Evolutionary conservation across 148 eudicot species (phyloP).

Genomic region (Dianthus caryophyllus): DNA sequence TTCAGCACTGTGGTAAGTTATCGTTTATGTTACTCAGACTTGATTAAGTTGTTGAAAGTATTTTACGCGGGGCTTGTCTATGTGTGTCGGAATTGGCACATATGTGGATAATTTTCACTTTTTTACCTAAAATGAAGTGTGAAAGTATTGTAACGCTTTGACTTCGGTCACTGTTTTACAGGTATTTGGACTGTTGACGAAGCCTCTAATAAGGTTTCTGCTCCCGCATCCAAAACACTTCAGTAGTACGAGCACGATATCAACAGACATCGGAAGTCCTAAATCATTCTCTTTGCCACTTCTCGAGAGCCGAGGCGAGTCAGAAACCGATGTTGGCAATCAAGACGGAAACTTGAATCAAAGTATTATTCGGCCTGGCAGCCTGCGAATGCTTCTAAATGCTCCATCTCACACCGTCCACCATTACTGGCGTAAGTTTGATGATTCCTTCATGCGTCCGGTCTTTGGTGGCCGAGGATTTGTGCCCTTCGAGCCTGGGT

Average conservation of each 20-base stretch:
- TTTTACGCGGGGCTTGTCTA: no score
- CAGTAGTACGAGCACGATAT: conserved; percentile 31
- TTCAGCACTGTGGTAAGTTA: conserved; percentile 66
- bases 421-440: conserved; percentile 64
- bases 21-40: background rate
- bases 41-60: no score
- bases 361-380: conserved; percentile 31
- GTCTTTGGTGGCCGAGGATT: conserved; percentile 77
- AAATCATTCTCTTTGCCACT: conserved; percentile 50
- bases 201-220: conserved; percentile 61
- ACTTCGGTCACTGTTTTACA: conserved; percentile 20
- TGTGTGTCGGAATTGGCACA: background rate
- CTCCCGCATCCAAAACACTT: conserved; percentile 44
- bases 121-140: background rate
- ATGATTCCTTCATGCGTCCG: conserved; percentile 64
- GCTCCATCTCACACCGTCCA: conserved; percentile 65
- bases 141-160: background rate
- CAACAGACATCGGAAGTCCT: conserved; percentile 59
- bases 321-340: conserved; percentile 29
- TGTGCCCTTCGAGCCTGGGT: conserved; percentile 54
- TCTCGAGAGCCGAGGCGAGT: conserved; percentile 40
- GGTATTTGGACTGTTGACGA: conserved; percentile 87
- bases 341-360: conserved; percentile 15
- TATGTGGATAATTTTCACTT: background rate
- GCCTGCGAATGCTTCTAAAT: conserved; percentile 53